A percentile compares a stretch with the other conserved stretches of the same genome.
These are phyloP conservation scores for Fusarium pseudoanthophilum DNA, from an alignment of 2,329 filamentous ascomycete species.

Conservation along the genomic window DNA sequence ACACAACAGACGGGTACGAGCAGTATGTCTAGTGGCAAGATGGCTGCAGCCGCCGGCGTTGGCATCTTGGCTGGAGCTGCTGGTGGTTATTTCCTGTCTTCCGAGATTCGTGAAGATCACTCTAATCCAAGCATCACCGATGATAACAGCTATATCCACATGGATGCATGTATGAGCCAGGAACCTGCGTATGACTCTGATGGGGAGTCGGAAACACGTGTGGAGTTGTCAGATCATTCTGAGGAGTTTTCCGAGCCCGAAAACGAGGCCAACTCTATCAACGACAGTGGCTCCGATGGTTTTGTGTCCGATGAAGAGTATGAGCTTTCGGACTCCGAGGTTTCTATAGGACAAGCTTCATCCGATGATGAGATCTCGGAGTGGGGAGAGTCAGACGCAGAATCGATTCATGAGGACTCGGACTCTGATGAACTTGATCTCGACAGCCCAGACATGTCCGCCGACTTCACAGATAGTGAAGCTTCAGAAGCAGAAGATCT, in stretches of 20 bases:
- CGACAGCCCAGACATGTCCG: not conserved
- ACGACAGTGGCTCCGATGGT: not conserved
- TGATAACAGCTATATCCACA: not conserved
- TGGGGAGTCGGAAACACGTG: not conserved
- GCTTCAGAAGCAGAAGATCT: not conserved
- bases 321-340: not conserved
- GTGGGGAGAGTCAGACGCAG: not conserved
- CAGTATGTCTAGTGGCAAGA: not conserved
- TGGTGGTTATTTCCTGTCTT: conserved; percentile 3
- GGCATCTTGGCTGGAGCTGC: not conserved
- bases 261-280: not conserved
- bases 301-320: not conserved
- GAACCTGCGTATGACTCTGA: not conserved
- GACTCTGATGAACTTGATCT: not conserved
- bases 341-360: not conserved
- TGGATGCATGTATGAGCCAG: not conserved
- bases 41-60: not conserved
- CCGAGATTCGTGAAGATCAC: not conserved
- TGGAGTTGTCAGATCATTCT: not conserved
- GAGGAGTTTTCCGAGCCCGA: not conserved
- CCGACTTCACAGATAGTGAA: not conserved
- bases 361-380: not conserved
- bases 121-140: not conserved
- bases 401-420: not conserved
- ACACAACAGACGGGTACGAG: not conserved